Conservation (phyloP, 345 rosid species). For the Physaria fendleri region DNA sequence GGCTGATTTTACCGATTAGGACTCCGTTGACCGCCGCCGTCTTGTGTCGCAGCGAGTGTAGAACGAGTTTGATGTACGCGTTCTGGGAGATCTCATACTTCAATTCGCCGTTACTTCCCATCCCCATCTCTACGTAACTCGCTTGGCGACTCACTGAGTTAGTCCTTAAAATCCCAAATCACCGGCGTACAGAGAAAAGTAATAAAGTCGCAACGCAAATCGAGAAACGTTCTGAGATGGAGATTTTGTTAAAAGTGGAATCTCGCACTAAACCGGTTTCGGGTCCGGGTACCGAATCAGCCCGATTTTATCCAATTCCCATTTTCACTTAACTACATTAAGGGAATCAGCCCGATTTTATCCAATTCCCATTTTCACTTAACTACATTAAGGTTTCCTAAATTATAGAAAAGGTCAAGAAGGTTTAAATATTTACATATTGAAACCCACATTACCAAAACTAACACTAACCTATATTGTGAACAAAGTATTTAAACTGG, state of each 20-base stretch:
- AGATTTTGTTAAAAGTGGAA: background rate
- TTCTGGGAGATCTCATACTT: conserved; percentile 74
- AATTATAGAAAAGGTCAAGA: background rate
- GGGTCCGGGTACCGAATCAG: background rate
- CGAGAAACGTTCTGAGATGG: conserved; percentile 2
- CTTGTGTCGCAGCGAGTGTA: conserved; percentile 75
- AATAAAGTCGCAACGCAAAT: background rate
- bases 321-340: background rate
- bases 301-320: background rate
- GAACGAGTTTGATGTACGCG: conserved; percentile 80
- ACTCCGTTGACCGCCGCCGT: conserved; percentile 86
- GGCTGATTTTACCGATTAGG: conserved; percentile 56
- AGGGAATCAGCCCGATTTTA: background rate
- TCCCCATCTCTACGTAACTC: conserved; percentile 27
- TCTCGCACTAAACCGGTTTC: conserved; percentile 9
- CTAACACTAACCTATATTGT: no score
- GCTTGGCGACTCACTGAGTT: conserved; percentile 21
- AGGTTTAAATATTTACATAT: background rate
- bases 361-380: background rate
- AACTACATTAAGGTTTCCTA: background rate
- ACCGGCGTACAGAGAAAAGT: conserved; percentile 9
- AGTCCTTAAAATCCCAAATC: background rate
- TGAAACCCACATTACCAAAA: background rate
- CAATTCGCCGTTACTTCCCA: conserved; percentile 46
- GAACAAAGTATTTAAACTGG: no score